A percentile compares a stretch with the other conserved stretches of the same genome.
phyloP scores from a whole-genome alignment of 208 protist species.

The Spongospora subterranea region DNA sequence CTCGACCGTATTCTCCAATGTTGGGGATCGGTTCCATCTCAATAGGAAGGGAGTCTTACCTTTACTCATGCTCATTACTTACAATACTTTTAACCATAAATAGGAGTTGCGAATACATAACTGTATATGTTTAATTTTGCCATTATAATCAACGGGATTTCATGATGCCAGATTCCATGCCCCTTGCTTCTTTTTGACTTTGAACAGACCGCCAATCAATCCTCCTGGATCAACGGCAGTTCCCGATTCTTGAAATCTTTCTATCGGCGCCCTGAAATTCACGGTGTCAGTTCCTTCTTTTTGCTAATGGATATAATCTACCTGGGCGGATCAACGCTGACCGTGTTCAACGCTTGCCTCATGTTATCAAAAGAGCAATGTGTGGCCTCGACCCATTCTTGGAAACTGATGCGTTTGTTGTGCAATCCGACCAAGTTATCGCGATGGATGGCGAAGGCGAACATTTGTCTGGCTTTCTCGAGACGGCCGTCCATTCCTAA shows the following conservation, averaged over 20 bases:
- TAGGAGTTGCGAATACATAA: too few species aligned
- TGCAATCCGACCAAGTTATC: background rate
- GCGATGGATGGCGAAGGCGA: background rate
- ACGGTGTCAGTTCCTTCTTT: background rate
- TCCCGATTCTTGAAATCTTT: conserved; percentile 12
- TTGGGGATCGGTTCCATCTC: too few species aligned
- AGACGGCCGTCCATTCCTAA: background rate
- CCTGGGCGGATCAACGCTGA: background rate
- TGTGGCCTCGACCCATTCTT: conserved; percentile 49
- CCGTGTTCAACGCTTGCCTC: background rate
- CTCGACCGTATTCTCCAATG: background rate
- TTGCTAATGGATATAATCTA: background rate
- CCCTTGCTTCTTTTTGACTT: conserved; percentile 15
- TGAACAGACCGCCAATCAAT: conserved; percentile 37
- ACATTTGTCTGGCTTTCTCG: background rate
- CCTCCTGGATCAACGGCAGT: conserved; percentile 1
- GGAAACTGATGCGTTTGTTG: background rate
- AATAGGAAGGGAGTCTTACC: too few species aligned
- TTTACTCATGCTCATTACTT: too few species aligned
- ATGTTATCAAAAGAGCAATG: conserved; percentile 4
- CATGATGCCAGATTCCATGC: background rate
- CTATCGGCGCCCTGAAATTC: background rate
- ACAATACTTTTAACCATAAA: too few species aligned
- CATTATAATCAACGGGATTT: background rate
- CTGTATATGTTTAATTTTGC: background rate